Evolutionary conservation across 495 filamentous ascomycete genomes (phyloP).

Genomic region (Chaetomium tenue): DNA sequence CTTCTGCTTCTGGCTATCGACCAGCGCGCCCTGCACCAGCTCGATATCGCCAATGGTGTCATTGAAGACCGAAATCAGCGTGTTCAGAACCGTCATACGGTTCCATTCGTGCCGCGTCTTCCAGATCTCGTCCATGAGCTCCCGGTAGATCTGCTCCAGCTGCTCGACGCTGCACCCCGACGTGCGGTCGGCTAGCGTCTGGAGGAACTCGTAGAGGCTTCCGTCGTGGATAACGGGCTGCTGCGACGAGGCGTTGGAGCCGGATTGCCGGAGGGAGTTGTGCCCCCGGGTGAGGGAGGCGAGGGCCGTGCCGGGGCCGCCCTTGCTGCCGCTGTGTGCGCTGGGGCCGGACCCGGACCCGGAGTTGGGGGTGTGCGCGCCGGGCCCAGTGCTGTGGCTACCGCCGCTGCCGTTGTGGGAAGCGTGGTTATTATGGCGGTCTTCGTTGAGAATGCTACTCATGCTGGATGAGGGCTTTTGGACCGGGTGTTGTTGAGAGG

Average conservation of each 20-base stretch:
- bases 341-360: neutral
- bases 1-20: conserved; percentile 32
- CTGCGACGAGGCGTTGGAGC: conserved; percentile 37
- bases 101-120: conserved; percentile 73
- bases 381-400: conserved; percentile 8
- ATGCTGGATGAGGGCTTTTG: conserved; percentile 35
- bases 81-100: conserved; percentile 63
- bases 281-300: neutral
- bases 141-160: conserved; percentile 88
- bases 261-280: conserved; percentile 34
- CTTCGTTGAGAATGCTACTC: conserved; percentile 40
- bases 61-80: conserved; percentile 68
- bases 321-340: neutral
- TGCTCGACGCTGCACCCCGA: conserved; percentile 88
- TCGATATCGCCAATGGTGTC: conserved; percentile 79
- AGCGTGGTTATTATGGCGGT: conserved; percentile 11
- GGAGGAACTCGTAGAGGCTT: conserved; percentile 55
- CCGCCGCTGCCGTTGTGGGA: conserved; percentile 1
- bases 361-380: conserved; percentile 10
- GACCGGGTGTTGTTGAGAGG: conserved; percentile 38
- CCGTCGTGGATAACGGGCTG: conserved; percentile 59
- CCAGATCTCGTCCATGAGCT: conserved; percentile 88
- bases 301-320: neutral
- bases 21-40: conserved; percentile 54
- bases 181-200: conserved; percentile 59